phyloP scores from a whole-genome alignment of 768 basidiomycete species.

The Royoungia palumana region DNA sequence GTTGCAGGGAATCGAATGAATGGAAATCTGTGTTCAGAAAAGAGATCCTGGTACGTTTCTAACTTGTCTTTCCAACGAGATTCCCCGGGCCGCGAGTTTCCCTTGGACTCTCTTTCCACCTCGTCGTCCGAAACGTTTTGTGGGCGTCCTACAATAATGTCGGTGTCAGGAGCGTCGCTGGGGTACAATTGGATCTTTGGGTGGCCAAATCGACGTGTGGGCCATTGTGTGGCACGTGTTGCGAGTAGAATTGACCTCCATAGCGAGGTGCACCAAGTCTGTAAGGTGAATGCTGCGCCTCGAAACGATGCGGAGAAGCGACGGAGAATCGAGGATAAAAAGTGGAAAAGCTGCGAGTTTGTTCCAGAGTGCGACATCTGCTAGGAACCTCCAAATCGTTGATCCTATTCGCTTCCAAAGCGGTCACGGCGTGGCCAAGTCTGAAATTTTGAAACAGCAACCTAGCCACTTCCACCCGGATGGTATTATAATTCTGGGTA shows the following conservation, averaged over 20 bases:
- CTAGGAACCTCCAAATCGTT: too few species aligned
- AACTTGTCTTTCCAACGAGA: neutral
- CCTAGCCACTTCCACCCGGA: too few species aligned
- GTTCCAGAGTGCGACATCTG: neutral
- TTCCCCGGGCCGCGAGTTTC: too few species aligned
- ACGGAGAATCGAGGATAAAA: slow-evolving; percentile 1
- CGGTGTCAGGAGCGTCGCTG: neutral
- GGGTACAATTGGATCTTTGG: neutral
- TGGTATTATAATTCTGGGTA: too few species aligned
- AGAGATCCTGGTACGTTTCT: neutral
- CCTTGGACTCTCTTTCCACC: neutral
- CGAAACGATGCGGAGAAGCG: neutral
- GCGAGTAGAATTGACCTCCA: slow-evolving; percentile 4
- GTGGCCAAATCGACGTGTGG: neutral
- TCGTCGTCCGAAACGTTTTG: neutral
- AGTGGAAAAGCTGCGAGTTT: neutral
- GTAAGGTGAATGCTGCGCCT: slow-evolving; percentile 1
- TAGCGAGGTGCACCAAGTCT: neutral
- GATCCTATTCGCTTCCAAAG: too few species aligned
- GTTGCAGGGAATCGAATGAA: neutral
- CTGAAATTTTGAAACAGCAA: too few species aligned
- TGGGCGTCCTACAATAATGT: neutral
- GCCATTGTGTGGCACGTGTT: neutral
- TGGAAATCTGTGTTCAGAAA: neutral
- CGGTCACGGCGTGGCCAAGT: too few species aligned